Conservation (phyloP, 371 early-diverging fungal genomes). For the Syncephalis plumigaleata region DNA sequence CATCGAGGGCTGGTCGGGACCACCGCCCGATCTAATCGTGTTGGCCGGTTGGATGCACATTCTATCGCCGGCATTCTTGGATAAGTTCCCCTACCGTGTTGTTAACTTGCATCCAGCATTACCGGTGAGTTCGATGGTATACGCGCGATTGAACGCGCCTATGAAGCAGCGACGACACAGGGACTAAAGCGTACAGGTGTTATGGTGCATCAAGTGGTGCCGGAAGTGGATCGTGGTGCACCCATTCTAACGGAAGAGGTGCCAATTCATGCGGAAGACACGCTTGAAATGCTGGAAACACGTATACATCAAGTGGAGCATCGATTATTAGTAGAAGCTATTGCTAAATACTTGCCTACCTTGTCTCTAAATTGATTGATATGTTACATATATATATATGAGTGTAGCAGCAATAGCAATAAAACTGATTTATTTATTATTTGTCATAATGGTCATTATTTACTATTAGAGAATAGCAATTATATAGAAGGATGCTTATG, state of each 20-base stretch:
- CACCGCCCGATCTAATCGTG: slow-evolving; percentile 60
- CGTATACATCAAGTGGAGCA: slow-evolving; percentile 84
- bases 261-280: slow-evolving; percentile 57
- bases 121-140: slow-evolving; percentile 89
- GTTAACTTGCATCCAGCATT: slow-evolving; percentile 95
- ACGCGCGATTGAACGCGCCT: slow-evolving; percentile 87
- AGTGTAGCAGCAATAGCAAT: no score
- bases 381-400: no score
- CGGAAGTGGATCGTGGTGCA: slow-evolving; percentile 85
- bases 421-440: no score
- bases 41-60: slow-evolving; percentile 97
- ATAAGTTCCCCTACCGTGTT: slow-evolving; percentile 34
- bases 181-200: slow-evolving; percentile 61
- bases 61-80: slow-evolving; percentile 65
- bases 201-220: slow-evolving; percentile 93
- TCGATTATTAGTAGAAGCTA: slow-evolving; percentile 52
- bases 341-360: neutral
- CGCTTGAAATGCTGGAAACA: slow-evolving; percentile 57
- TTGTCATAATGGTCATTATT: no score
- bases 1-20: slow-evolving; percentile 5
- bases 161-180: slow-evolving; percentile 47
- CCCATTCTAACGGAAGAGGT: slow-evolving; percentile 63
- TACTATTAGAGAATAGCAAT: no score
- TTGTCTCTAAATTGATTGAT: no score
- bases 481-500: no score